Conservation (phyloP, 2,329 filamentous ascomycete genomes). For the Claviceps lovelessii region DNA sequence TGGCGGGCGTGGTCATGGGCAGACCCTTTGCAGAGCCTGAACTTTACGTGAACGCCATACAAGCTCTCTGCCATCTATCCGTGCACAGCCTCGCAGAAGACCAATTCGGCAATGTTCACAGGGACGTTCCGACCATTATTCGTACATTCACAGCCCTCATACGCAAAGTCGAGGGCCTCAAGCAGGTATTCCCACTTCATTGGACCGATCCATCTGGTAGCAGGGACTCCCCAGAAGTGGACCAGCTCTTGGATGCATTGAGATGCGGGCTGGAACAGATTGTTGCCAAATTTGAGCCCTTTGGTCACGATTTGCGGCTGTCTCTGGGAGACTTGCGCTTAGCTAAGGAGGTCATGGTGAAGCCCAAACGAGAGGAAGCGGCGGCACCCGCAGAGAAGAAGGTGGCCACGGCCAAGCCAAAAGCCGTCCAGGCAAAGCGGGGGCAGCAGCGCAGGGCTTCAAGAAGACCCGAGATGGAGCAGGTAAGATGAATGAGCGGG, state of each 20-base stretch:
- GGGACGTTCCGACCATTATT: slow-evolving; percentile 62
- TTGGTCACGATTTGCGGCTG: slow-evolving; percentile 55
- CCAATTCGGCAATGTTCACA: slow-evolving; percentile 70
- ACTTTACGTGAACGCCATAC: slow-evolving; percentile 57
- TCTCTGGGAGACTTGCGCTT: slow-evolving; percentile 56
- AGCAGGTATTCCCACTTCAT: slow-evolving; percentile 44
- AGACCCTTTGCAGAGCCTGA: slow-evolving; percentile 55
- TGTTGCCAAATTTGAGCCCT: slow-evolving; percentile 58
- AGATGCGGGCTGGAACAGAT: slow-evolving; percentile 51
- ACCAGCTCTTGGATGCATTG: slow-evolving; percentile 51
- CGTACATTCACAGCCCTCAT: slow-evolving; percentile 57
- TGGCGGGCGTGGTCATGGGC: slow-evolving; percentile 57
- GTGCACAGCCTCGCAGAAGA: slow-evolving; percentile 68
- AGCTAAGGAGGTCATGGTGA: slow-evolving; percentile 50
- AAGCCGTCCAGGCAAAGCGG: slow-evolving; percentile 11
- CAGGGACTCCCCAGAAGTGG: slow-evolving; percentile 50
- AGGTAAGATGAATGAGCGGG: slow-evolving; percentile 9
- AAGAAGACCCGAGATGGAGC: slow-evolving; percentile 16
- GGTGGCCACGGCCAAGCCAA: slow-evolving; percentile 18
- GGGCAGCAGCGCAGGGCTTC: slow-evolving; percentile 8
- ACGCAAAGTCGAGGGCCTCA: slow-evolving; percentile 54
- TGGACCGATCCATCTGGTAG: slow-evolving; percentile 62
- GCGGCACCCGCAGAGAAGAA: slow-evolving; percentile 10
- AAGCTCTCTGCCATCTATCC: slow-evolving; percentile 53
- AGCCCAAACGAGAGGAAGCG: slow-evolving; percentile 6